Conservation (phyloP, 495 filamentous ascomycete species). For the Tuber calosporum region DNA sequence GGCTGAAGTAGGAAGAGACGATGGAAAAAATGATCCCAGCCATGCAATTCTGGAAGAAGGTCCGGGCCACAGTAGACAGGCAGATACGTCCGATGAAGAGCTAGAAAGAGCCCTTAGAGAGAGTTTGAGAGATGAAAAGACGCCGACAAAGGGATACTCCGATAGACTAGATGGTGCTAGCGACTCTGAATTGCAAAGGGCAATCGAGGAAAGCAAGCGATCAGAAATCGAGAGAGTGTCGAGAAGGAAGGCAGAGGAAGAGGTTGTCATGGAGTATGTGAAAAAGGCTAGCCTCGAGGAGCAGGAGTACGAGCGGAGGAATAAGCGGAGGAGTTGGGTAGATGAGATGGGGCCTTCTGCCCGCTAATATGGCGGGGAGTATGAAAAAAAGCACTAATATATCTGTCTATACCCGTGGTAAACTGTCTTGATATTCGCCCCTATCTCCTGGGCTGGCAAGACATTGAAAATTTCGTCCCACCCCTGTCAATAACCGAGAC, state of each 20-base stretch:
- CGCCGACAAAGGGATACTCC: conserved; percentile 3
- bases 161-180: conserved; percentile 10
- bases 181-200: conserved; percentile 32
- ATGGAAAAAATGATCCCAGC: conserved; percentile 50
- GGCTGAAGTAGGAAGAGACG: conserved; percentile 13
- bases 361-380: neutral
- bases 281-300: conserved; percentile 69
- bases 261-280: conserved; percentile 68
- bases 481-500: no score
- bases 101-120: conserved; percentile 47
- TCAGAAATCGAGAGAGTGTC: conserved; percentile 42
- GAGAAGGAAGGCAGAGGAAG: conserved; percentile 56
- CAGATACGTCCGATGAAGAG: conserved; percentile 46
- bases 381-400: neutral
- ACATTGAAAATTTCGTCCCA: no score
- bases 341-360: neutral
- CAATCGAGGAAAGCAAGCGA: conserved; percentile 37
- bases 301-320: conserved; percentile 48
- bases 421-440: neutral
- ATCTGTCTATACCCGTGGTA: neutral
- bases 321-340: neutral
- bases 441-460: neutral
- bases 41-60: conserved; percentile 50
- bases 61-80: neutral
- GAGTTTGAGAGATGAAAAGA: conserved; percentile 28